Conservation (phyloP, 148 eudicot species). For the Camellia japonica region DNA sequence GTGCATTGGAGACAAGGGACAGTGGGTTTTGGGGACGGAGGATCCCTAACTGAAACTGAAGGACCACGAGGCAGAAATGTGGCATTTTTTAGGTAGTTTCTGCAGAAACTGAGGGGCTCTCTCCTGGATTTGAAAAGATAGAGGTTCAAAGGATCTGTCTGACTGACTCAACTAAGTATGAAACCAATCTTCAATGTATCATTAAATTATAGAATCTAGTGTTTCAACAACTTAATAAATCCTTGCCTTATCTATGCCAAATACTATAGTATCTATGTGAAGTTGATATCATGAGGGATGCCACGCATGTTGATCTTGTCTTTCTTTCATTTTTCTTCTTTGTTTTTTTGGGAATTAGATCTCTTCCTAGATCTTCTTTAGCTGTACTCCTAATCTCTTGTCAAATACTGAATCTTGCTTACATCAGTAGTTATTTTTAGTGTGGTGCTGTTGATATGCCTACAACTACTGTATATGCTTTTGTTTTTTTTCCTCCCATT, state of each 20-base stretch:
- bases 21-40: too few relatives aligned
- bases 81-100: slow-evolving; percentile 31
- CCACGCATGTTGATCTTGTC: slow-evolving; percentile 14
- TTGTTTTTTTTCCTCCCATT: not conserved
- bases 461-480: slow-evolving; percentile 41
- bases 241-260: slow-evolving; percentile 32
- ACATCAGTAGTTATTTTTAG: slow-evolving; percentile 38
- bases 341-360: slow-evolving; percentile 36
- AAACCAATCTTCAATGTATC: slow-evolving; percentile 41
- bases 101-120: slow-evolving; percentile 13
- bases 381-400: slow-evolving; percentile 37
- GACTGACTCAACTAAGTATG: slow-evolving; percentile 30
- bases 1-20: too few relatives aligned
- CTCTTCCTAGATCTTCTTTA: slow-evolving; percentile 55
- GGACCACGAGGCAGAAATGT: slow-evolving; percentile 24
- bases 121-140: slow-evolving; percentile 31
- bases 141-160: slow-evolving; percentile 18
- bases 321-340: slow-evolving; percentile 5
- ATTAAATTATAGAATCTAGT: slow-evolving; percentile 25
- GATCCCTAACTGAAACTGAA: not conserved
- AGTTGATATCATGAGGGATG: slow-evolving; percentile 11
- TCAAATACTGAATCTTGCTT: slow-evolving; percentile 34
- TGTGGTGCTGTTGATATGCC: slow-evolving; percentile 36
- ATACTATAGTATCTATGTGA: slow-evolving; percentile 25
- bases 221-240: slow-evolving; percentile 25